A percentile compares a stretch with the other conserved stretches of the same genome.
Conservation (phyloP, 2,329 filamentous ascomycete species). For the Raffaelea deltoideospora region DNA sequence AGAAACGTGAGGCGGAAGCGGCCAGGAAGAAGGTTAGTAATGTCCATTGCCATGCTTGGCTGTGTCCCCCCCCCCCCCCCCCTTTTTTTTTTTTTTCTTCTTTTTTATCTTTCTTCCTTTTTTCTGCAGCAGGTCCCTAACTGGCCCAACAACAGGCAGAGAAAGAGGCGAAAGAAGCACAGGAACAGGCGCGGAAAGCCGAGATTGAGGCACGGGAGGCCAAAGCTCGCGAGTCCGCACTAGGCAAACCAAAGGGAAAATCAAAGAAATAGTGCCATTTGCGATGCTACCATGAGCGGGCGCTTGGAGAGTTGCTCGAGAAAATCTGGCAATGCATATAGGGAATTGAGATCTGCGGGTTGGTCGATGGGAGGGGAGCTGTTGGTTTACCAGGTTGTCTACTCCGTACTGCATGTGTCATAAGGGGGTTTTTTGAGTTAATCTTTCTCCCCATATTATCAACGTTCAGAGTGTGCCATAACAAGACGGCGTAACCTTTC, state of each 20-base stretch:
- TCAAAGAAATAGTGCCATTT: slow-evolving; percentile 30
- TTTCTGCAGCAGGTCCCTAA: background rate
- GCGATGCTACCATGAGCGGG: too few species aligned
- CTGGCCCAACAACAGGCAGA: slow-evolving; percentile 31
- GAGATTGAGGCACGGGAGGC: slow-evolving; percentile 41
- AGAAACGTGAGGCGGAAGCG: slow-evolving; percentile 74
- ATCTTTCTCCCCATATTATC: too few species aligned
- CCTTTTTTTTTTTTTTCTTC: too few species aligned
- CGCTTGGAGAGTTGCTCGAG: too few species aligned
- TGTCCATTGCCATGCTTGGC: background rate
- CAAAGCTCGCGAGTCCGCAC: slow-evolving; percentile 37
- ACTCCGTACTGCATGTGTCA: too few species aligned
- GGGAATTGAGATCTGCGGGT: background rate
- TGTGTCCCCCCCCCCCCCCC: slow-evolving; percentile 1
- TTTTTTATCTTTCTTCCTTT: too few species aligned
- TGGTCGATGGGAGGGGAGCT: background rate
- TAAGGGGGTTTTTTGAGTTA: too few species aligned
- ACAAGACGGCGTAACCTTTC: too few species aligned
- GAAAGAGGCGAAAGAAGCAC: slow-evolving; percentile 39
- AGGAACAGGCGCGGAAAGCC: slow-evolving; percentile 29
- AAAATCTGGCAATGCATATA: too few species aligned
- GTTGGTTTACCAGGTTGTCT: too few species aligned
- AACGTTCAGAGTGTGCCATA: too few species aligned
- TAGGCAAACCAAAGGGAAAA: slow-evolving; percentile 31
- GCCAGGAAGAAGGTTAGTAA: slow-evolving; percentile 61